phyloP scores from a whole-genome alignment of 2,329 filamentous ascomycete genomes.

The Venturia carpophila region DNA sequence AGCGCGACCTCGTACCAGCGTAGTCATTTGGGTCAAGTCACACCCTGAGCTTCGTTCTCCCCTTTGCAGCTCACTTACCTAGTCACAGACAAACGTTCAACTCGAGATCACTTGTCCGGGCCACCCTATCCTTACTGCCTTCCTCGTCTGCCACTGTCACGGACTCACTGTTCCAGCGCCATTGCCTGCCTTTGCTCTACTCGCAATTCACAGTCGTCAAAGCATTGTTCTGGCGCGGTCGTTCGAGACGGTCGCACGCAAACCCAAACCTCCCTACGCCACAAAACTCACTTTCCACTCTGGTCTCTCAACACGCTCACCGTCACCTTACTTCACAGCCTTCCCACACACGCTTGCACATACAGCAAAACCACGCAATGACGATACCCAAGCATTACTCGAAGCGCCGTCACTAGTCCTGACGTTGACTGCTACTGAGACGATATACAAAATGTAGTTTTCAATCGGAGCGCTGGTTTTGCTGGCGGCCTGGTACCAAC shows the following conservation, averaged over 20 bases:
- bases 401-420: slow-evolving; percentile 13
- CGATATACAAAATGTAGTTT: slow-evolving; percentile 17
- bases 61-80: background rate
- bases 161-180: background rate
- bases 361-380: slow-evolving; percentile 13
- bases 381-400: slow-evolving; percentile 15
- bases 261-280: background rate
- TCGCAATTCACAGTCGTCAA: background rate
- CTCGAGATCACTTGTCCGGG: background rate
- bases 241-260: slow-evolving; percentile 1
- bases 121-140: background rate
- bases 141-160: background rate
- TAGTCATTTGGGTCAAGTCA: background rate
- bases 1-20: background rate
- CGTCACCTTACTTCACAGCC: background rate
- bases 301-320: background rate
- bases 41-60: background rate
- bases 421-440: slow-evolving; percentile 14
- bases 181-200: background rate
- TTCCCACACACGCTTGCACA: background rate
- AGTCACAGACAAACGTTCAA: background rate
- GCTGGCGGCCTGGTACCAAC: slow-evolving; percentile 3
- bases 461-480: slow-evolving; percentile 20
- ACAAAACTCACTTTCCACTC: background rate
- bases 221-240: background rate